Base-by-base conservation (phyloP, 768 basidiomycete species). In the Piloderma croceum region DNA sequence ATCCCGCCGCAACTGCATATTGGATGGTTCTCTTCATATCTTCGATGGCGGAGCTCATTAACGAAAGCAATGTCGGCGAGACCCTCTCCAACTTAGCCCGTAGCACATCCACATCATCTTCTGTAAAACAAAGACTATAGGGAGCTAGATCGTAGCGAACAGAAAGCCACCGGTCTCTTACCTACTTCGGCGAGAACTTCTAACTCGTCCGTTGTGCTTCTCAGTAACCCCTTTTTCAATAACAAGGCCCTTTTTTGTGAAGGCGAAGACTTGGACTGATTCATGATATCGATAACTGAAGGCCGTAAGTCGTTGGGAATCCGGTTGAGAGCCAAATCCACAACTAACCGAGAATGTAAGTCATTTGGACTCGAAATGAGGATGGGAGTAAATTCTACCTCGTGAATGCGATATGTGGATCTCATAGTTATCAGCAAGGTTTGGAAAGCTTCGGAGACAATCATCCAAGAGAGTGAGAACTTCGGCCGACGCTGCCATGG, bases 321-420 rank as follows among this genome's bases (percentile, higher is more conserved):
- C 21, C 81, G 74, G 24, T 68, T 72, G 41, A 91, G 64, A 15
- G 75, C 67, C 15, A 76, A 53, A 32, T 87, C 81, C 9, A 83
- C 69, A 38, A 91, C 89, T 91, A 34, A 3, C 32, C 10, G 9
- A 19, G 4, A 23, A 15, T n/a, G 51, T 19, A 24, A 54, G 41
- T 22, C 17, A 21, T n/a, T 12, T 29, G 24, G 37, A 24, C 5
- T 17, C 18, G 36, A n/a, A 6, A 25, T n/a, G 31, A 41, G 10
- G 3, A 38, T 17, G 20, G 5, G 21, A 34, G 34, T 36, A 2
- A 4, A 17, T 62, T 79, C 23, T 52, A 90, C 88, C 79, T 45
- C 67, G 73, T 1, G 84, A 79, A 62, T 91, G 89, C 10, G 86
- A 88, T 3, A 90, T 69, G 42, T 81, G 79, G 27, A 90, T 80